phyloP scores from a whole-genome alignment of 495 filamentous ascomycete genomes.

The Penicillium antarcticum region DNA sequence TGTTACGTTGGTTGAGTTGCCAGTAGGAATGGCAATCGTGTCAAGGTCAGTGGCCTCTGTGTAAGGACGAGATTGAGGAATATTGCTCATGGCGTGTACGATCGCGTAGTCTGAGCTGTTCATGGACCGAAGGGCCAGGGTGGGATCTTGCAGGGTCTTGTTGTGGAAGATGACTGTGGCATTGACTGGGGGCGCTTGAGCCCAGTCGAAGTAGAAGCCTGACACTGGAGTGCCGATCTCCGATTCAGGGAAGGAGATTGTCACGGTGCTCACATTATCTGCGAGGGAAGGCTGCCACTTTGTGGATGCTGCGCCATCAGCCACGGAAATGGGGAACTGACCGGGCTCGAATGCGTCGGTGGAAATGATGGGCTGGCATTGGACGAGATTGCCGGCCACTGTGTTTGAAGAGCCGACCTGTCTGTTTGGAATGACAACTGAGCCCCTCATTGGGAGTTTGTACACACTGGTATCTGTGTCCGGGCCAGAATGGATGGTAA shows the following conservation, averaged over 20 bases:
- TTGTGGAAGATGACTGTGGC: slow-evolving; percentile 58
- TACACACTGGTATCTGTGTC: slow-evolving; percentile 37
- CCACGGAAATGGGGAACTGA: slow-evolving; percentile 68
- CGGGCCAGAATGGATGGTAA: slow-evolving; percentile 50
- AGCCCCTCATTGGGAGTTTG: slow-evolving; percentile 46
- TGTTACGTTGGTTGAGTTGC: slow-evolving; percentile 48
- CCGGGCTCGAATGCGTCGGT: slow-evolving; percentile 52
- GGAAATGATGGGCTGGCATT: slow-evolving; percentile 59
- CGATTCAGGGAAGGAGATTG: slow-evolving; percentile 41
- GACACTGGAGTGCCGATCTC: slow-evolving; percentile 42
- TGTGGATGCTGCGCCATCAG: slow-evolving; percentile 68
- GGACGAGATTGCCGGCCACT: slow-evolving; percentile 58
- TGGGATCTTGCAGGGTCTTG: slow-evolving; percentile 21
- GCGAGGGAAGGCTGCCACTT: slow-evolving; percentile 65
- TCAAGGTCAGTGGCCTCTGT: slow-evolving; percentile 20
- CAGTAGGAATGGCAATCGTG: slow-evolving; percentile 34
- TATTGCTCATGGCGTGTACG: slow-evolving; percentile 19
- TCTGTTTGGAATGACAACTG: slow-evolving; percentile 59
- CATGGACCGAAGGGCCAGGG: slow-evolving; percentile 2
- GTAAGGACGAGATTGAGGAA: slow-evolving; percentile 38
- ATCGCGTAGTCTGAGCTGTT: slow-evolving; percentile 10
- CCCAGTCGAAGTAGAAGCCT: slow-evolving; percentile 67
- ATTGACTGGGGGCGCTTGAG: slow-evolving; percentile 52
- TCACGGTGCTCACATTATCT: slow-evolving; percentile 42
- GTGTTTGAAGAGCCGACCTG: slow-evolving; percentile 44